Percentiles rank a stretch among this genome's conserved stretches.
Evolutionary conservation across 192 early-diverging fungal species (phyloP).

Genomic region (Linnemannia schmuckeri): DNA sequence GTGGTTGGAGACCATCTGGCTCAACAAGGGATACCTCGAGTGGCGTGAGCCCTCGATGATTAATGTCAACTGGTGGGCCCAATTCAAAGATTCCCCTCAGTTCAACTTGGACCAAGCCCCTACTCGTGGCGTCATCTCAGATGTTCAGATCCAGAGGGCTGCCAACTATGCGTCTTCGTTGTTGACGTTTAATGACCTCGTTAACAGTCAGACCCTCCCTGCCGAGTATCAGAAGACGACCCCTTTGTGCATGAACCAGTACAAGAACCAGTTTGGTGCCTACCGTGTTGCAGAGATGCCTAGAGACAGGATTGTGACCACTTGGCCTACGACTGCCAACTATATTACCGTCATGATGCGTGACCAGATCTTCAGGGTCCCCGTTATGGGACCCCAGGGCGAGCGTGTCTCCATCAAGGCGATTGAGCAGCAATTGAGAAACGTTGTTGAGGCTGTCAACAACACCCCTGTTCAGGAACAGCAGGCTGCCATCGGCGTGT

Average conservation of each 20-base stretch:
- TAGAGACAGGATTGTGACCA: constrained; percentile 77
- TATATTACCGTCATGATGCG: constrained; percentile 90
- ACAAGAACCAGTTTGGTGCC: constrained; percentile 87
- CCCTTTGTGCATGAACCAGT: constrained; percentile 97
- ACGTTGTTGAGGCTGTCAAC: constrained; percentile 64
- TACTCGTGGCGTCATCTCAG: constrained; percentile 69
- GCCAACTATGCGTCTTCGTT: constrained; percentile 79
- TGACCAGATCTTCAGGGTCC: constrained; percentile 88
- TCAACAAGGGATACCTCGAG: constrained; percentile 85
- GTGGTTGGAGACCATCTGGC: constrained; percentile 93
- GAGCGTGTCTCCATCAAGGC: constrained; percentile 67
- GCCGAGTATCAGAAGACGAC: constrained; percentile 76
- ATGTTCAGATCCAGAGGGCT: constrained; percentile 83
- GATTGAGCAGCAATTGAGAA: constrained; percentile 58
- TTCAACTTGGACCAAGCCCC: constrained; percentile 57
- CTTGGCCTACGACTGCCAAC: constrained; percentile 78
- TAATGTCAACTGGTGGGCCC: constrained; percentile 93
- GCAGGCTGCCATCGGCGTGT: constrained; percentile 79
- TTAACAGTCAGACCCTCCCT: constrained; percentile 76
- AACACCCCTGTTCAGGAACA: constrained; percentile 47
- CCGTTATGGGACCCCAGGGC: constrained; percentile 78
- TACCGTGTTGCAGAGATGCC: constrained; percentile 77
- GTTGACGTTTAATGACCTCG: constrained; percentile 79
- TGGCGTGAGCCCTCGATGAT: constrained; percentile 88
- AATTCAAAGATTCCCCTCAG: constrained; percentile 71